phyloP scores from a whole-genome alignment of 2,329 filamentous ascomycete genomes.

The Aspergillus fumigatus region DNA sequence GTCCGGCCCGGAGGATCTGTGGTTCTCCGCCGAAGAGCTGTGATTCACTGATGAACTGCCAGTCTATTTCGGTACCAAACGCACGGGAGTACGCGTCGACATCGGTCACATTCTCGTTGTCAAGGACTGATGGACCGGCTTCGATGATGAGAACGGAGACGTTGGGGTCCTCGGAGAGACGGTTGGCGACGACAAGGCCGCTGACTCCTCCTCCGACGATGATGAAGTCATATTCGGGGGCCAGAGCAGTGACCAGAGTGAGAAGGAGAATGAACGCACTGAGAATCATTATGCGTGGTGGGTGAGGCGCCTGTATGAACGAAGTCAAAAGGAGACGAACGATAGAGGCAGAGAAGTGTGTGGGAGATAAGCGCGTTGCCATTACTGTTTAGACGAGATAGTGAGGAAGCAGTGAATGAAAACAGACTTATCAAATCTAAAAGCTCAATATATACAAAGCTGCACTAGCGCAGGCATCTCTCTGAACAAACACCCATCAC shows the following conservation, averaged over 20 bases:
- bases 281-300: no score
- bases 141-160: conserved; percentile 26
- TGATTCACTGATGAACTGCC: conserved; percentile 38
- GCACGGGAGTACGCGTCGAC: conserved; percentile 21
- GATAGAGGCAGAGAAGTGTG: no score
- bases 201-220: conserved; percentile 34
- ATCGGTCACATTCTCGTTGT: conserved; percentile 27
- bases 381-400: background rate
- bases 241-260: no score
- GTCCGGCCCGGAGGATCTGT: conserved; percentile 38
- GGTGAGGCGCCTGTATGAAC: no score
- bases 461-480: background rate
- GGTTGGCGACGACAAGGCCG: conserved; percentile 33
- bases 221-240: conserved; percentile 28
- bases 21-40: conserved; percentile 38
- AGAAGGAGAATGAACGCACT: no score
- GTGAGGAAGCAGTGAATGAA: background rate
- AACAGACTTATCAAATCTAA: background rate
- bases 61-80: conserved; percentile 39
- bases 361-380: background rate
- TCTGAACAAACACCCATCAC: background rate
- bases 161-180: conserved; percentile 29
- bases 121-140: conserved; percentile 25
- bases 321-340: no score
- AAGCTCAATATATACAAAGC: background rate